A percentile compares a stretch with the other conserved stretches of the same genome.
Evolutionary conservation across 2,329 filamentous ascomycete genomes (phyloP).

Genomic region (Hypomyces perniciosus): DNA sequence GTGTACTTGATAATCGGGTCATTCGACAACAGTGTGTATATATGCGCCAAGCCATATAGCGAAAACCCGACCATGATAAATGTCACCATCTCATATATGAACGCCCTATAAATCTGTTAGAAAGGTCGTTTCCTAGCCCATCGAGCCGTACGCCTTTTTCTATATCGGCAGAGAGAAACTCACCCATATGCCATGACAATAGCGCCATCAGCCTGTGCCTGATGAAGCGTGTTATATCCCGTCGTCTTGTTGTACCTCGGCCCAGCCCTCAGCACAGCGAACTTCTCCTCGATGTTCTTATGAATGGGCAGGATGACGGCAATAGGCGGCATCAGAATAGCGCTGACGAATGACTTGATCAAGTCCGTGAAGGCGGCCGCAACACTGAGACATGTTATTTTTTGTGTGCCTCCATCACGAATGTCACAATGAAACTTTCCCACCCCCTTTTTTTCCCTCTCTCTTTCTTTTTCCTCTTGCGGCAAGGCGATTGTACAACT

Average conservation of each 20-base stretch:
- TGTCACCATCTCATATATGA: constrained; percentile 58
- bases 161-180: constrained; percentile 16
- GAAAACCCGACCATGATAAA: constrained; percentile 61
- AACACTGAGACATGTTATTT: constrained; percentile 39
- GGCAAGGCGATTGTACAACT: constrained; percentile 15
- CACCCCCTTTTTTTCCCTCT: not conserved
- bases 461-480: not conserved
- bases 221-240: constrained; percentile 64
- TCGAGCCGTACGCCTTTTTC: no score
- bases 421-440: not conserved
- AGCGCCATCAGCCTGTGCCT: constrained; percentile 65
- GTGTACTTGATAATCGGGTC: constrained; percentile 67
- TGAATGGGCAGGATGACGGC: constrained; percentile 64
- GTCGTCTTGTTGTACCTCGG: constrained; percentile 43
- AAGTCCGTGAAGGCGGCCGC: constrained; percentile 65
- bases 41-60: constrained; percentile 56
- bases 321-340: constrained; percentile 63
- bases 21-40: constrained; percentile 55
- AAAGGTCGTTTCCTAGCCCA: no score
- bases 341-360: constrained; percentile 65
- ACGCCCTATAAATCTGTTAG: constrained; percentile 36
- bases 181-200: constrained; percentile 67
- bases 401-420: not conserved
- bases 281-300: constrained; percentile 69
- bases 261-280: constrained; percentile 57